phyloP scores from a whole-genome alignment of 306 rosid species.

The Begonia fuchsioides region DNA sequence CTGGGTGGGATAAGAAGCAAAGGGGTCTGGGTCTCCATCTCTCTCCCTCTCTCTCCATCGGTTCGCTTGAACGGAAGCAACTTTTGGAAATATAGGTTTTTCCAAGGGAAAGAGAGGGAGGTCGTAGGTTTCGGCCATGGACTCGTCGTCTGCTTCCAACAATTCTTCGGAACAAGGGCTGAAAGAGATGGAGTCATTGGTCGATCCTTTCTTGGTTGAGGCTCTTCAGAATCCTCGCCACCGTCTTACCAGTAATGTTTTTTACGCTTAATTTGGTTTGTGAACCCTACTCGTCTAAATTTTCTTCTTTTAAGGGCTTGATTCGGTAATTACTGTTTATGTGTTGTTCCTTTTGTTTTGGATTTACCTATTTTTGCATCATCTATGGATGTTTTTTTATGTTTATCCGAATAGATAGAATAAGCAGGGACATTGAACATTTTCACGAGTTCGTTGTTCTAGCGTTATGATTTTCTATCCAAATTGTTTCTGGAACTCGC shows the following conservation, averaged over 20 bases:
- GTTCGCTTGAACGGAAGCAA: too few species aligned
- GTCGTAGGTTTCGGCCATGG: conserved; percentile 26
- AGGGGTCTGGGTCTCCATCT: conserved; percentile 1
- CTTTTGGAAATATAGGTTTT: conserved; percentile 2
- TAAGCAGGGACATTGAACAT: too few species aligned
- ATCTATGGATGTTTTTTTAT: too few species aligned
- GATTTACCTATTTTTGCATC: conserved; percentile 8
- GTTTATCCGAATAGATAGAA: too few species aligned
- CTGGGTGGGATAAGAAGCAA: conserved; percentile 1
- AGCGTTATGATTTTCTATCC: too few species aligned
- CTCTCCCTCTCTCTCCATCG: background rate
- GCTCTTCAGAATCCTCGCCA: conserved; percentile 93
- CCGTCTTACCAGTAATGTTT: conserved; percentile 54
- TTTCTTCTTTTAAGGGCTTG: background rate
- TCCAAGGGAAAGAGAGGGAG: conserved; percentile 1
- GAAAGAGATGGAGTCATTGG: conserved; percentile 48
- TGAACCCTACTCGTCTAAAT: background rate
- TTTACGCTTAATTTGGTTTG: background rate
- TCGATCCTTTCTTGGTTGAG: conserved; percentile 85
- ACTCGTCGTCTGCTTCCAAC: conserved; percentile 23
- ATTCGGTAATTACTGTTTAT: background rate
- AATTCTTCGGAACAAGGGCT: conserved; percentile 22
- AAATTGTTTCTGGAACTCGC: too few species aligned
- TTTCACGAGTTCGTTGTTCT: too few species aligned
- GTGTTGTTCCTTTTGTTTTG: background rate